Evolutionary conservation across 768 basidiomycete genomes (phyloP).

Genomic region (Coprinellus aureogranulatus): DNA sequence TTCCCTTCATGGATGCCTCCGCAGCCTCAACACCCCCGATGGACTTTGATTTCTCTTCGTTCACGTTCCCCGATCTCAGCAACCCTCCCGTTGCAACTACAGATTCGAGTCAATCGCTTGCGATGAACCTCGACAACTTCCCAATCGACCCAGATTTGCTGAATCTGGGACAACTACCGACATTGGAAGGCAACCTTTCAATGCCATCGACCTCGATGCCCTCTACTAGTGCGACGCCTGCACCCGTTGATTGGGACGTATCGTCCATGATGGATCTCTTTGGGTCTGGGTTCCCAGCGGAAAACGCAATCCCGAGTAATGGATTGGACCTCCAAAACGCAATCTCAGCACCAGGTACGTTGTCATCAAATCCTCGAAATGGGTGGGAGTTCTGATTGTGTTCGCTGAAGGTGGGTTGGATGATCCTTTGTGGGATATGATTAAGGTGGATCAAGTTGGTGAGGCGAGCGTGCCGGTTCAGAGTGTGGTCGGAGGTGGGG

Average conservation of each 20-base stretch:
- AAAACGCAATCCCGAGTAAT: not conserved
- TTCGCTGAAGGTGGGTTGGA: conserved; percentile 4
- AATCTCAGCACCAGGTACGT: not conserved
- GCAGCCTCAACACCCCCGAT: conserved; percentile 8
- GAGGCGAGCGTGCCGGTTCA: conserved; percentile 5
- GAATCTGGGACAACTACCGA: conserved; percentile 21
- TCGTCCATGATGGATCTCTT: not conserved
- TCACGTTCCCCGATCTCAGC: not conserved
- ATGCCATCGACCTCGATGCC: not conserved
- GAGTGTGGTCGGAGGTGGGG: conserved; percentile 19
- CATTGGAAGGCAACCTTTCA: not conserved
- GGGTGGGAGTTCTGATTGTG: too few species aligned
- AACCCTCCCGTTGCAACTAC: not conserved
- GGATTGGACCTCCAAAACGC: not conserved
- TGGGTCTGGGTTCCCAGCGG: not conserved
- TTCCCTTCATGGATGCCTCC: not conserved
- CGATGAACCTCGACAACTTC: not conserved
- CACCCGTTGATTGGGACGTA: not conserved
- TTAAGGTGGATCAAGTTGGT: conserved; percentile 29
- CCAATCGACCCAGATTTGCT: conserved; percentile 33
- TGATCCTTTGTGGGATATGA: conserved; percentile 35
- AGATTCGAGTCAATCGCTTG: conserved; percentile 4
- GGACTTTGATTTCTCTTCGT: conserved; percentile 15
- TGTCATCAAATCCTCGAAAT: not conserved
- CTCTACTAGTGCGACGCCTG: not conserved